Evolutionary conservation across 108 stramenopile species (phyloP).

Genomic region (Craspedostauros australis): DNA sequence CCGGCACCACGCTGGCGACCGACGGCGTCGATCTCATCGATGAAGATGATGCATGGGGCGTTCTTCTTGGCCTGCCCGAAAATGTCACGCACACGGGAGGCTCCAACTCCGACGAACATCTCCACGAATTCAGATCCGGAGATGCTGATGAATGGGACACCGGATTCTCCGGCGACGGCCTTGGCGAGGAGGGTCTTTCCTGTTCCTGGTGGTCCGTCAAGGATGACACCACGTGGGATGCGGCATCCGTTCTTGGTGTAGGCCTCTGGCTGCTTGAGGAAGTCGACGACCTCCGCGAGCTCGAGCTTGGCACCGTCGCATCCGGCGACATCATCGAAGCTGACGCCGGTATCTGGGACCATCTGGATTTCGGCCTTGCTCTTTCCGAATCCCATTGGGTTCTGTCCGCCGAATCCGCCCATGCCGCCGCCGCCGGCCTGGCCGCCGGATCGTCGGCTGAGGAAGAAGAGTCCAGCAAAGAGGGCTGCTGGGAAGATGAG

Average conservation of each 20-base stretch:
- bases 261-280: constrained; percentile 83
- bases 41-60: constrained; percentile 96
- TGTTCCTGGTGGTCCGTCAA: constrained; percentile 82
- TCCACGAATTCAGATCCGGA: constrained; percentile 98
- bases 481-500: constrained; percentile 83
- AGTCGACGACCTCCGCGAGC: constrained; percentile 91
- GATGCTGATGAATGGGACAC: constrained; percentile 92
- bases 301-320: constrained; percentile 95
- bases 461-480: constrained; percentile 90
- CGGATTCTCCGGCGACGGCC: constrained; percentile 96
- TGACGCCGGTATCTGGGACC: constrained; percentile 81
- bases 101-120: constrained; percentile 97
- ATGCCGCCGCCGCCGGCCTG: constrained; percentile 35
- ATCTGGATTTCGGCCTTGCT: constrained; percentile 85
- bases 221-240: constrained; percentile 70
- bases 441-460: constrained; percentile 75
- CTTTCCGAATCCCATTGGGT: constrained; percentile 88
- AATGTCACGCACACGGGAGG: constrained; percentile 92
- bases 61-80: constrained; percentile 93
- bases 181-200: constrained; percentile 93
- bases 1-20: constrained; percentile 90
- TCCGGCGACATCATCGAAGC: constrained; percentile 94
- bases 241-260: constrained; percentile 78
- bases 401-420: constrained; percentile 83
- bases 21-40: constrained; percentile 97